These are phyloP conservation scores for Coffea humblotiana DNA, from an alignment of 305 asterid genomes.

Conservation along the genomic window DNA sequence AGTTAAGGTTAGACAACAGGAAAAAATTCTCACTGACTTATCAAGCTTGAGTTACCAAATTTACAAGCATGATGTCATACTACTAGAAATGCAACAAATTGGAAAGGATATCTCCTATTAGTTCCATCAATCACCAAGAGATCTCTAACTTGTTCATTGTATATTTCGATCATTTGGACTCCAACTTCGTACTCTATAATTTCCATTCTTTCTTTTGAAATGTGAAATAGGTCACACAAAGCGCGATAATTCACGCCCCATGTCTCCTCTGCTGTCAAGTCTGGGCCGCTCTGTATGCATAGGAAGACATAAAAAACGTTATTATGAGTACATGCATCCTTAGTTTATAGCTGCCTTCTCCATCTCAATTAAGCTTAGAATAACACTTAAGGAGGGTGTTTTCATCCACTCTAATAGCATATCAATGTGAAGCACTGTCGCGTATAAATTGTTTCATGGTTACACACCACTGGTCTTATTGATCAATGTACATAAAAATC, in stretches of 20 bases:
- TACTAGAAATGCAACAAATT: slow-evolving; percentile 4
- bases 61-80: not conserved
- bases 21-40: not conserved
- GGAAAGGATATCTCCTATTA: slow-evolving; percentile 78
- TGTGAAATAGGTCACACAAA: slow-evolving; percentile 66
- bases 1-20: slow-evolving; percentile 44
- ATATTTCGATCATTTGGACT: slow-evolving; percentile 94
- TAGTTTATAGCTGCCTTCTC: not conserved
- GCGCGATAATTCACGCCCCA: slow-evolving; percentile 97
- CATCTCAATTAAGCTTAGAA: not conserved
- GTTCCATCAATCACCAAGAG: slow-evolving; percentile 77
- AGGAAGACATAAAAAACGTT: not conserved
- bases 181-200: slow-evolving; percentile 74
- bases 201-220: slow-evolving; percentile 59
- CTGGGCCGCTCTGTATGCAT: slow-evolving; percentile 84
- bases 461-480: not conserved
- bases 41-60: not conserved
- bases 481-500: too few species aligned
- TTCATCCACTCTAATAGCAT: not conserved
- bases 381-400: not conserved
- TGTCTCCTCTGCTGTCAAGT: slow-evolving; percentile 73
- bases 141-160: slow-evolving; percentile 97
- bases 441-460: too few species aligned
- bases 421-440: not conserved
- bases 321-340: not conserved